Evolutionary conservation across 495 filamentous ascomycete genomes (phyloP).

Genomic region (Daldinia vernicosa): DNA sequence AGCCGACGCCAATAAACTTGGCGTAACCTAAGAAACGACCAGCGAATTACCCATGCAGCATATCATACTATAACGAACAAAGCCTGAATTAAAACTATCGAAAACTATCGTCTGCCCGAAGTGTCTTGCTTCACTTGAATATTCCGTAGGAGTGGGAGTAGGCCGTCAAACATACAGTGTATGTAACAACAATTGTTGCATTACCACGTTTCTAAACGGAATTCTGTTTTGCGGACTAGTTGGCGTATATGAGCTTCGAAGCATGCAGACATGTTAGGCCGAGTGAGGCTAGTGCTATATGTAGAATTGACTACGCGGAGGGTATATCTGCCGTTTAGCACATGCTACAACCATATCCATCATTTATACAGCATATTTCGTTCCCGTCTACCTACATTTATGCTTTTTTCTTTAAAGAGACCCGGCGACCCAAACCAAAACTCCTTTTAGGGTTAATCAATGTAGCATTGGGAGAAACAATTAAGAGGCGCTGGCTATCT

Average conservation of each 20-base stretch:
- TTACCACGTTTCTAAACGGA: too few relatives aligned
- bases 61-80: slow-evolving; percentile 13
- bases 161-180: not conserved
- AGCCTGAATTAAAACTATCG: slow-evolving; percentile 4
- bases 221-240: too few relatives aligned
- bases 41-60: slow-evolving; percentile 23
- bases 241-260: too few relatives aligned
- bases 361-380: not conserved
- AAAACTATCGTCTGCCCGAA: not conserved
- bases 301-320: too few relatives aligned
- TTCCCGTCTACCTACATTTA: not conserved
- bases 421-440: not conserved
- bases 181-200: too few relatives aligned
- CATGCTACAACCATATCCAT: not conserved
- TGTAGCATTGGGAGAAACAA: too few relatives aligned
- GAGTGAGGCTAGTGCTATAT: too few relatives aligned
- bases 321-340: not conserved
- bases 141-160: slow-evolving; percentile 3
- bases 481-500: not conserved
- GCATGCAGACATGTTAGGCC: too few relatives aligned
- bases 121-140: not conserved
- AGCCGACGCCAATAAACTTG: slow-evolving; percentile 30
- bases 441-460: not conserved
- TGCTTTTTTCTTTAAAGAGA: not conserved
- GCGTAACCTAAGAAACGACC: slow-evolving; percentile 17